A percentile compares a stretch with the other conserved stretches of the same genome.
Conservation (phyloP, 441 rosid species). For the Sinapis alba region DNA sequence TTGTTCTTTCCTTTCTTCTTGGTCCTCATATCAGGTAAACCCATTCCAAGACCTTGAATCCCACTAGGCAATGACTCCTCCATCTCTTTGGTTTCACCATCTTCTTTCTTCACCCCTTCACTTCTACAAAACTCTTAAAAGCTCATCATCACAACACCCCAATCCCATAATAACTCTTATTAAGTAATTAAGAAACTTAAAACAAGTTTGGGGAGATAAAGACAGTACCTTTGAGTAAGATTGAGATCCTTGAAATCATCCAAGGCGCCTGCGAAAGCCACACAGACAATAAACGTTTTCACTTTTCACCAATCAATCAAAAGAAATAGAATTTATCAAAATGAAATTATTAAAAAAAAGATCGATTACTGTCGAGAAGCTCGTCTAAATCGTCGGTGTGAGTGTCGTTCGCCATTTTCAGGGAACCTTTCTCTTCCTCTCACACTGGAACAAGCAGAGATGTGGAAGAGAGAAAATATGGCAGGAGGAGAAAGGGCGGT, state of each 20-base stretch:
- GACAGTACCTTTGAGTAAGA: slow-evolving; percentile 56
- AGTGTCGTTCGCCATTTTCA: slow-evolving; percentile 50
- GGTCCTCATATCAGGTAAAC: slow-evolving; percentile 81
- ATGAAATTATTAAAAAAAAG: background rate
- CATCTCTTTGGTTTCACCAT: slow-evolving; percentile 43
- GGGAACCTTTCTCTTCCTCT: background rate
- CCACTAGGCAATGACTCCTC: slow-evolving; percentile 57
- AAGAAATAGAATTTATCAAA: background rate
- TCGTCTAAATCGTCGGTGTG: slow-evolving; percentile 84
- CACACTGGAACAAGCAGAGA: background rate
- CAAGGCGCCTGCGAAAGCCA: slow-evolving; percentile 76
- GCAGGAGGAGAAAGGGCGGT: slow-evolving; percentile 6
- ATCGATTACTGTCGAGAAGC: slow-evolving; percentile 80
- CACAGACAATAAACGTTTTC: slow-evolving; percentile 14
- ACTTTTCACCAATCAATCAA: background rate
- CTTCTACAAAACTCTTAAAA: slow-evolving; percentile 42
- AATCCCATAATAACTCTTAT: background rate
- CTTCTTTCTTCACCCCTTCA: slow-evolving; percentile 37
- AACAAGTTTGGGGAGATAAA: background rate
- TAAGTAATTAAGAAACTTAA: background rate
- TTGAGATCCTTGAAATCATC: slow-evolving; percentile 93
- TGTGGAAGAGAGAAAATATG: background rate
- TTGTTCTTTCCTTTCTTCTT: slow-evolving; percentile 82
- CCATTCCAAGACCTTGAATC: slow-evolving; percentile 85
- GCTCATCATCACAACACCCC: background rate